Evolutionary conservation across 2,329 filamentous ascomycete genomes (phyloP), one percentile per base, ranked within the genome.

Genomic region (Nemania bipapillata): DNA sequence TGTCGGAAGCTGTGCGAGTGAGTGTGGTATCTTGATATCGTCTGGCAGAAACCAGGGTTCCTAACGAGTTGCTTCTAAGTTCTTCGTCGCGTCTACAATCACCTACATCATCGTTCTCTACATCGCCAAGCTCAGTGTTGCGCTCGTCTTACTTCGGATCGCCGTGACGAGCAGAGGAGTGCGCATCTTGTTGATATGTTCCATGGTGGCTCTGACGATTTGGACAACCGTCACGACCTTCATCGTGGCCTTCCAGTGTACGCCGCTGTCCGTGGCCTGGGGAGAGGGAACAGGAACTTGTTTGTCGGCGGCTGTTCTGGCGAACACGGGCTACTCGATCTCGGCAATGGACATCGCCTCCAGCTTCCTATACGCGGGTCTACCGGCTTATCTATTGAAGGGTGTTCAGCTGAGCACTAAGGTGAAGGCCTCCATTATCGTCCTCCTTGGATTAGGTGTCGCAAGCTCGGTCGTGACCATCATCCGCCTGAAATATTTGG

Each of bases 261-360:
- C 56, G 2, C 71, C 71, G 5, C 67, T 73, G 1, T 72, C 71
- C 0, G 50, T 70, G 11, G 71, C 71, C 0, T 73, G 71, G 71
- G 69, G 71, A 3, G 62, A 64, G 30, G 71, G 71, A 7, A 53
- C 58, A 35, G 71, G 71, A 37, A 66, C 53, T 7, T 73, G 71
- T 11, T 55, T 73, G 24, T 62, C 71, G 12, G 66, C 67, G 1
- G 63, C 55, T 6, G 64, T 70, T n/a, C 65, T 73, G 15, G 71
- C 69, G 28, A 72, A 71, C 50, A 73, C 71, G 0, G 71, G 71
- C 9, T 73, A 68, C 40, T 70, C 71, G 3, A 73, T 71, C 40
- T 73, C 71, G 3, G 71, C 71, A 22, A 73, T 73, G 69, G 71
- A 73, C 45, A 72, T 73, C 17, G 66, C 59, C 42, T 71, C 69